Base-by-base conservation (phyloP, 2,329 filamentous ascomycete species). In the Fusarium algeriense region DNA sequence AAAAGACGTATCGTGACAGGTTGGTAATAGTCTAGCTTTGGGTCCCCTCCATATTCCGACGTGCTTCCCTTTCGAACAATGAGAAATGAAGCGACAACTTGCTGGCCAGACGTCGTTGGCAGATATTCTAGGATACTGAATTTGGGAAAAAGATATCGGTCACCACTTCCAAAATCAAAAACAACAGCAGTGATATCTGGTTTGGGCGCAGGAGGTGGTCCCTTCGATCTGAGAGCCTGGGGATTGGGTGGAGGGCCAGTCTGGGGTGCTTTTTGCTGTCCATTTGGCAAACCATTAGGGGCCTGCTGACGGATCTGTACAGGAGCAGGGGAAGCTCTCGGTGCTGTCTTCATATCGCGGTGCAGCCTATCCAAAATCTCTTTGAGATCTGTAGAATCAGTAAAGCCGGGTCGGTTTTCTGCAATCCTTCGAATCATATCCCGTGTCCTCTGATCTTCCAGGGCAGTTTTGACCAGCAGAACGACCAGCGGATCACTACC, bases 121-220 rank as follows among this genome's bases (percentile, higher is more conserved):
- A 90, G 82, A 76, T 89, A 90, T 77, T 96, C 92, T 53, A 95
- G 79, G 37, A 95, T 91, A 79, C 91, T 92, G 77, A 92, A 91
- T 72, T 91, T 92, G 4, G 93, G 93, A 70, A 96, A 95, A 50
- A 93, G 82, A 77, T 93, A 95, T 30, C 92, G 88, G 78, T 95
- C 93, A 48, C 92, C 92, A 5, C 84, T 89, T 37, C 90, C 90
- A 78, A 93, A 93, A 72, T 93, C 91, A 67, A 94, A 88, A 2
- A 91, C 88, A 17, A 92, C 84, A n/a, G 90, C 89, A 2, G 89
- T 86, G 45, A 91, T 86, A 60, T 91, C 90, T 30, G 87, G 87
- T 72, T 88, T 90, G 4, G 84, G 79, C 11, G 79, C 77, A 20
- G 85, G 85, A 4, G 86, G 84, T 3, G 88, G 88, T 0, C 88